phyloP scores from a whole-genome alignment of 345 rosid species.

The Turnera subulata region DNA sequence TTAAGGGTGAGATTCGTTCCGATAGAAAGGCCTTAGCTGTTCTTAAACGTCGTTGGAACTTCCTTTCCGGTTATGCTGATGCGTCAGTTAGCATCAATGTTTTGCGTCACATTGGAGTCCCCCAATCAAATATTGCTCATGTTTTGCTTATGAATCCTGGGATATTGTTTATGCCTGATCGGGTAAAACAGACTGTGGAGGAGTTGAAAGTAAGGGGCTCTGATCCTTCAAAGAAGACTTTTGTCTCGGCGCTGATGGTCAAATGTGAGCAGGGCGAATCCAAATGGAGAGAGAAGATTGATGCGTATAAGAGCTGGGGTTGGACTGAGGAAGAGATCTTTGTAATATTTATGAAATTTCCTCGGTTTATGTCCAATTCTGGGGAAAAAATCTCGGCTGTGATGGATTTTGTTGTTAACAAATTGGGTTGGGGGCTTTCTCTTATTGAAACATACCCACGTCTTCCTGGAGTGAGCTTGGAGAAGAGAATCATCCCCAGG shows the following conservation, averaged over 20 bases:
- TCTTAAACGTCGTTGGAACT: neutral
- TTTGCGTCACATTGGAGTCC: constrained; percentile 26
- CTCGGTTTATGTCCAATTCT: too few relatives aligned
- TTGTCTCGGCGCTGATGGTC: too few relatives aligned
- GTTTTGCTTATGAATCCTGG: constrained; percentile 5
- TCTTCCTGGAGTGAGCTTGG: constrained; percentile 16
- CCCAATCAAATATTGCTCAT: constrained; percentile 2
- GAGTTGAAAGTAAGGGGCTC: constrained; percentile 18
- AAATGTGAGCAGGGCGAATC: too few relatives aligned
- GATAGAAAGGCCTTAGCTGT: neutral
- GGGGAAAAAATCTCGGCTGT: too few relatives aligned
- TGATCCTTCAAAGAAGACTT: constrained; percentile 19
- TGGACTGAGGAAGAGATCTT: too few relatives aligned
- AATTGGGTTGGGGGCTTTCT: constrained; percentile 20
- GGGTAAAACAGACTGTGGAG: constrained; percentile 13
- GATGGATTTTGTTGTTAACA: too few relatives aligned
- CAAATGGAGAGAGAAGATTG: too few relatives aligned
- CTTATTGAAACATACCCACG: constrained; percentile 3
- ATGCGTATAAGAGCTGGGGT: too few relatives aligned
- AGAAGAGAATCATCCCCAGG: too few relatives aligned
- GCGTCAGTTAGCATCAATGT: too few relatives aligned
- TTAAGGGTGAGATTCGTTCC: neutral
- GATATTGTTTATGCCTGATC: neutral
- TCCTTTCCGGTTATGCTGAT: neutral
- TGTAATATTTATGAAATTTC: too few relatives aligned